Conservation (phyloP, 208 protist genomes). For the Porcisia hertigi region DNA sequence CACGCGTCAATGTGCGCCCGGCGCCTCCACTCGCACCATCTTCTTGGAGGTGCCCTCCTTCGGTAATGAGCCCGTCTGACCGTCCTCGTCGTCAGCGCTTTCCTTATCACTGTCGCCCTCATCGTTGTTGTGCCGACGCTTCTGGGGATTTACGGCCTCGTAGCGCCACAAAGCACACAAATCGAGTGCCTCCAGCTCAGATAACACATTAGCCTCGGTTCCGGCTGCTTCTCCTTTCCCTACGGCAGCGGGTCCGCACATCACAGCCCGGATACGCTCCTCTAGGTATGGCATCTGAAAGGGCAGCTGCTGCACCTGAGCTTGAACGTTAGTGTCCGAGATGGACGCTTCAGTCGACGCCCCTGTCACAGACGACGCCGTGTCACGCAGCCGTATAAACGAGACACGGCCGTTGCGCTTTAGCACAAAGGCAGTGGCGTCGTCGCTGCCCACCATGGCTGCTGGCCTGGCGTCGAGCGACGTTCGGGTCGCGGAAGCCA, state of each 20-base stretch:
- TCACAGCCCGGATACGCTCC: constrained; percentile 39
- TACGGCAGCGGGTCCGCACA: constrained; percentile 19
- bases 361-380: constrained; percentile 14
- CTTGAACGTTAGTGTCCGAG: constrained; percentile 39
- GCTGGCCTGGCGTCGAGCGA: constrained; percentile 38
- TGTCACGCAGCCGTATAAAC: constrained; percentile 40
- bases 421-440: constrained; percentile 53
- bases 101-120: constrained; percentile 15
- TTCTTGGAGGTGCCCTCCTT: constrained; percentile 16
- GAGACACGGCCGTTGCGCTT: constrained; percentile 50
- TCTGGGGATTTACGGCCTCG: constrained; percentile 63
- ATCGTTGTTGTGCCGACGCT: constrained; percentile 34
- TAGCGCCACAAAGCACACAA: constrained; percentile 79
- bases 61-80: background rate
- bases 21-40: constrained; percentile 32
- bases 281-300: constrained; percentile 44
- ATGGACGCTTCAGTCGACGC: constrained; percentile 30
- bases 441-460: constrained; percentile 46
- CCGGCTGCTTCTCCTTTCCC: background rate
- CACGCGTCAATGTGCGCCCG: background rate
- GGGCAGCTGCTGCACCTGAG: constrained; percentile 19
- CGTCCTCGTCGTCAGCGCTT: constrained; percentile 13
- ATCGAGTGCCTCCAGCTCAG: constrained; percentile 51
- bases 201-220: background rate
- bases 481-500: constrained; percentile 22